Conservation (phyloP, 108 stramenopile species). For the Fragilariopsis cylindrus region DNA sequence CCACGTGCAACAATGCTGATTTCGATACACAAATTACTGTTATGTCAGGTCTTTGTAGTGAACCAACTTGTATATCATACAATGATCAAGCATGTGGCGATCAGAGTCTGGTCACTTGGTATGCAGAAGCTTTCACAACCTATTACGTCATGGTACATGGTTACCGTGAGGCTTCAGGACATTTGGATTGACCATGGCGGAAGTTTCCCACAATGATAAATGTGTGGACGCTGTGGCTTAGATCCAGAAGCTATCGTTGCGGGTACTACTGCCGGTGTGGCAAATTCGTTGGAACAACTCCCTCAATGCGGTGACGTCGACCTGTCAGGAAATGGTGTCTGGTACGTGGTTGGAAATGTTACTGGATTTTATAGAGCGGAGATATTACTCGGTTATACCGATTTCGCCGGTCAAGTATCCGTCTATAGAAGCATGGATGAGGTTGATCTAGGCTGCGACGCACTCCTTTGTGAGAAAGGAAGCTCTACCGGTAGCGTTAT, state of each 20-base stretch:
- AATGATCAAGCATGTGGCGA: conserved; percentile 40
- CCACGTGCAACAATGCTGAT: conserved; percentile 30
- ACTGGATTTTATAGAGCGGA: conserved; percentile 27
- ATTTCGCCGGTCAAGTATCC: conserved; percentile 25
- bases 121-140: conserved; percentile 19
- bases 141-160: conserved; percentile 39
- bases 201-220: conserved; percentile 14
- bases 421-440: conserved; percentile 23
- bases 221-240: conserved; percentile 17
- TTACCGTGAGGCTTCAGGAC: conserved; percentile 19
- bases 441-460: conserved; percentile 12
- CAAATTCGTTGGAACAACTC: background rate
- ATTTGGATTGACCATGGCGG: conserved; percentile 21
- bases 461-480: conserved; percentile 22
- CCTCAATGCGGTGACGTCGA: conserved; percentile 19
- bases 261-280: conserved; percentile 23
- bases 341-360: conserved; percentile 27
- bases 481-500: conserved; percentile 21
- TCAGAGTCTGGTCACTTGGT: conserved; percentile 32
- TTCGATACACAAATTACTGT: conserved; percentile 40
- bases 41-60: conserved; percentile 19
- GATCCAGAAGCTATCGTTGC: conserved; percentile 12
- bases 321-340: conserved; percentile 18
- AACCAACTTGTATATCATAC: conserved; percentile 22
- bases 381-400: conserved; percentile 12